Percentiles rank a stretch among this genome's conserved stretches.
These are phyloP conservation scores for Eragrostis nindensis DNA, from an alignment of 176 grass and related monocot species.

Conservation along the genomic window DNA sequence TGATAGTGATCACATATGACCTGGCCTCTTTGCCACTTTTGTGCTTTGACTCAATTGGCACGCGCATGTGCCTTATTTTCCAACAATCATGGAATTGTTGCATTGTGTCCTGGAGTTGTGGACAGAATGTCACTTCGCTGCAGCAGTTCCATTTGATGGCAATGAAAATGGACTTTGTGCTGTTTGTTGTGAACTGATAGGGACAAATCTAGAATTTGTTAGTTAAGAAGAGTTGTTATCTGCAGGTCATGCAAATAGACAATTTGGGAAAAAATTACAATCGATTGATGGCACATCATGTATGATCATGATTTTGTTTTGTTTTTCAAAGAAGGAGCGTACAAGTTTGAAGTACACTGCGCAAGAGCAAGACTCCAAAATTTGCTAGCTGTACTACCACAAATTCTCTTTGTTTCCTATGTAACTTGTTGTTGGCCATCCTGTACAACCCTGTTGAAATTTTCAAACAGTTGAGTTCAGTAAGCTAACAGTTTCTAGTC, in stretches of 20 bases:
- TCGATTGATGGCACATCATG: not conserved
- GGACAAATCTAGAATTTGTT: constrained; percentile 6
- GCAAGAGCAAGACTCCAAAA: constrained; percentile 37
- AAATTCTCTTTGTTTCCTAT: not conserved
- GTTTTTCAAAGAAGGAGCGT: constrained; percentile 30
- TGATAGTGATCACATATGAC: not conserved
- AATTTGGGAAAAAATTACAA: not conserved
- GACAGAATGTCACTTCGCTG: not conserved
- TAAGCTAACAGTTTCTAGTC: not conserved
- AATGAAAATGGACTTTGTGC: not conserved
- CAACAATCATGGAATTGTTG: not conserved
- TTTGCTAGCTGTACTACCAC: not conserved
- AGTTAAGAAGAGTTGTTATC: not conserved
- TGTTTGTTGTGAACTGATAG: not conserved
- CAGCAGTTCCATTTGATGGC: constrained; percentile 3
- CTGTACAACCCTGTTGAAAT: constrained; percentile 17
- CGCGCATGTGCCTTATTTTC: not conserved
- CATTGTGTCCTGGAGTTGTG: not conserved
- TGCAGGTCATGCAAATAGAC: not conserved
- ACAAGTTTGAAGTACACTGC: constrained; percentile 27
- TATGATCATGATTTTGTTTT: constrained; percentile 2
- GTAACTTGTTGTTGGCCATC: not conserved
- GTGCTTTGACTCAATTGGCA: not conserved
- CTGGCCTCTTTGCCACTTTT: not conserved
- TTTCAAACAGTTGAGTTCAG: constrained; percentile 29